Evolutionary conservation across 768 basidiomycete species (phyloP).

Genomic region (Amanita inopinata): DNA sequence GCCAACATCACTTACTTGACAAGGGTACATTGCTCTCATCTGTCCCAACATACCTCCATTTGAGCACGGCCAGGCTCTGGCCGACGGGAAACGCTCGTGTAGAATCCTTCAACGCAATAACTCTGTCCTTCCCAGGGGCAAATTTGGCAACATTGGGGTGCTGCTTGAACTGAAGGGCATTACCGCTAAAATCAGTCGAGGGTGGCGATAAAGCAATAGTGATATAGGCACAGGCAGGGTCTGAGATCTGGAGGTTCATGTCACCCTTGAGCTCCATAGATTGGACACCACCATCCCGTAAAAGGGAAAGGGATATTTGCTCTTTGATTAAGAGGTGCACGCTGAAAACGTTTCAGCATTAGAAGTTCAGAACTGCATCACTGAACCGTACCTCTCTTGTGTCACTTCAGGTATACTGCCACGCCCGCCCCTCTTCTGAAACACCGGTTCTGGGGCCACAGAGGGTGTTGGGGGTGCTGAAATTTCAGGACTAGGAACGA

Average conservation of each 20-base stretch:
- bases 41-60: constrained; percentile 85
- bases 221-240: constrained; percentile 62
- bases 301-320: constrained; percentile 65
- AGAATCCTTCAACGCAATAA: constrained; percentile 78
- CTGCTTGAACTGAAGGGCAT: constrained; percentile 87
- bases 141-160: constrained; percentile 94
- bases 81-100: constrained; percentile 80
- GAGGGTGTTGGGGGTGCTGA: constrained; percentile 41
- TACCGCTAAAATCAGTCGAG: constrained; percentile 46
- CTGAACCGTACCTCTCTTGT: constrained; percentile 52
- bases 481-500: constrained; percentile 25
- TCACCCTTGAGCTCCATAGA: constrained; percentile 91
- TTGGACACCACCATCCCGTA: constrained; percentile 86
- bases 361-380: neutral
- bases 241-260: constrained; percentile 83
- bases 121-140: constrained; percentile 44
- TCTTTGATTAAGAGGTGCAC: constrained; percentile 86
- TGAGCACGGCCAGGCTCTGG: constrained; percentile 78
- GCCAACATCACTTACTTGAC: constrained; percentile 52
- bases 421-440: constrained; percentile 34
- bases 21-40: constrained; percentile 90
- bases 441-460: constrained; percentile 29
- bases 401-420: constrained; percentile 69
- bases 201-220: constrained; percentile 54
- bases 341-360: constrained; percentile 29